Conservation (phyloP, 2,329 filamentous ascomycete genomes). For the Claviceps pazoutovae region DNA sequence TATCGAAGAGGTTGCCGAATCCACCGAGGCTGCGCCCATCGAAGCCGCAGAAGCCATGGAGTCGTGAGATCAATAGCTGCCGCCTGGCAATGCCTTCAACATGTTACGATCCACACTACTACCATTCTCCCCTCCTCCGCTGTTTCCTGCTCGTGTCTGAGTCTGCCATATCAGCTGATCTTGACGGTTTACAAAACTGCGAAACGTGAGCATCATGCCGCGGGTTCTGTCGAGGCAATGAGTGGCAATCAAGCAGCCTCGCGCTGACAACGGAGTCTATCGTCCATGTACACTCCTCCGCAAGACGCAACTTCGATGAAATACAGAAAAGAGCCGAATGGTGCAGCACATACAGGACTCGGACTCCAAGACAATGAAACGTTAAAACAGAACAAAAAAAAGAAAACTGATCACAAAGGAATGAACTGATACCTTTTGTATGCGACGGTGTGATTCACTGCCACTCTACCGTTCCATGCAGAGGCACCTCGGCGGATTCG, state of each 20-base stretch:
- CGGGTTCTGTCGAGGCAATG: not conserved
- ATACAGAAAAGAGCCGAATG: too few relatives aligned
- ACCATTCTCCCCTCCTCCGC: not conserved
- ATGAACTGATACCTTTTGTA: not conserved
- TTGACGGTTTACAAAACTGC: not conserved
- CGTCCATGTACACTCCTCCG: too few relatives aligned
- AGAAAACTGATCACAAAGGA: not conserved
- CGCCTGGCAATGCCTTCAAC: not conserved
- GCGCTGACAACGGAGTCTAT: too few relatives aligned
- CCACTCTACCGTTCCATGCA: too few relatives aligned
- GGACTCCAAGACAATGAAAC: too few relatives aligned
- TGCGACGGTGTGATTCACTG: not conserved
- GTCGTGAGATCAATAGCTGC: not conserved
- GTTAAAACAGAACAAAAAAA: too few relatives aligned
- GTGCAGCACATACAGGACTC: too few relatives aligned
- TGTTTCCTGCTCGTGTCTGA: not conserved
- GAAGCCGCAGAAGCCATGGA: not conserved
- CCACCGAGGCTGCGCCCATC: not conserved
- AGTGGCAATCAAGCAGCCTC: not conserved
- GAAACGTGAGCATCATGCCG: not conserved
- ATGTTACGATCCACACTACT: not conserved
- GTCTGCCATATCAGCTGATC: not conserved
- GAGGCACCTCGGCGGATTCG: too few relatives aligned
- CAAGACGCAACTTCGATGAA: too few relatives aligned
- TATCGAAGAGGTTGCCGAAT: not conserved